phyloP scores from a whole-genome alignment of 495 filamentous ascomycete genomes.

The Podospora bellae-mahoneyi region DNA sequence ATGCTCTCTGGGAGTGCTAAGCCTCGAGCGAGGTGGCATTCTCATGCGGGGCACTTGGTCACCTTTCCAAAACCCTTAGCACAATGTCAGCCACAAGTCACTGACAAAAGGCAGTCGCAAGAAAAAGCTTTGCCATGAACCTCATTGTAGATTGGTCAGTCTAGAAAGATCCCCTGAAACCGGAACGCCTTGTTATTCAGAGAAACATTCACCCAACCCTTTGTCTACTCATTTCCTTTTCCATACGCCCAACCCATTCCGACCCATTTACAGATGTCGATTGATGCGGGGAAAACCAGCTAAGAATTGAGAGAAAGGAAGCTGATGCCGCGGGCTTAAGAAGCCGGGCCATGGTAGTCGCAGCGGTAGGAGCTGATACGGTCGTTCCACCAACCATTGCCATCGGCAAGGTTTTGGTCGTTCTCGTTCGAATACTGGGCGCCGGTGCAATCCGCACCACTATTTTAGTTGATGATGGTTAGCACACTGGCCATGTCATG shows the following conservation, averaged over 20 bases:
- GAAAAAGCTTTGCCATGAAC: too few species aligned
- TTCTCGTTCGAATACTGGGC: not conserved
- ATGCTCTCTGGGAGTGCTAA: not conserved
- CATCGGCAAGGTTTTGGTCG: not conserved
- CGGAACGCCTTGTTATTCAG: too few species aligned
- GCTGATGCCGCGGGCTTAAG: not conserved
- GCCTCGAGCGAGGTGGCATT: not conserved
- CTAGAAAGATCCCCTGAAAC: too few species aligned
- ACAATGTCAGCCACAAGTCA: too few species aligned
- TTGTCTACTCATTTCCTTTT: too few species aligned
- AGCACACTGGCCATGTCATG: not conserved
- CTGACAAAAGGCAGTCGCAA: too few species aligned
- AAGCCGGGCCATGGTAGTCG: not conserved
- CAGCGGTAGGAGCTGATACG: not conserved
- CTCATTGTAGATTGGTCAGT: too few species aligned
- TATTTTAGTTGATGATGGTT: not conserved
- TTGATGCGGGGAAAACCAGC: not conserved
- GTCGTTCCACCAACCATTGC: not conserved
- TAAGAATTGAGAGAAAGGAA: not conserved
- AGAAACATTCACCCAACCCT: too few species aligned
- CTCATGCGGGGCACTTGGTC: too few species aligned
- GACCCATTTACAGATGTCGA: too few species aligned
- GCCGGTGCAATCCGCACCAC: not conserved
- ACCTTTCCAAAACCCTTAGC: too few species aligned
- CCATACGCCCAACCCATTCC: not conserved